Conservation (phyloP, 73 alveolate species). For the Tetrahymena malaccensis region DNA sequence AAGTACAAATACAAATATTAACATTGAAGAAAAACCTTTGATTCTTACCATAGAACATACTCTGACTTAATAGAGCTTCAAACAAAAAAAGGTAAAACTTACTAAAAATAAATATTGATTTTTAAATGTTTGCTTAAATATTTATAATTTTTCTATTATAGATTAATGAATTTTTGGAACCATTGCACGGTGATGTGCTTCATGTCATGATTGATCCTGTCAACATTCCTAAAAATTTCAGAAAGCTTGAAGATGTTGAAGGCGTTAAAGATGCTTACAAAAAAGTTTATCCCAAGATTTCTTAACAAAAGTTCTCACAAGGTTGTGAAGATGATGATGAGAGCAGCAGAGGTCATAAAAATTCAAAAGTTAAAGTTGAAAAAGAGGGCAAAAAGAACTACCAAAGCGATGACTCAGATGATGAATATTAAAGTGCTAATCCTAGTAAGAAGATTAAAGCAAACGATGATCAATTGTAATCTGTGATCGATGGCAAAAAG, state of each 20-base stretch:
- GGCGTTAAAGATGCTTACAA: neutral
- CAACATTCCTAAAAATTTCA: conserved; percentile 25
- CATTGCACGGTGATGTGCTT: conserved; percentile 13
- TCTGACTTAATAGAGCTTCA: neutral
- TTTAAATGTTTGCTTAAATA: too few relatives aligned
- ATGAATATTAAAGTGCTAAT: neutral
- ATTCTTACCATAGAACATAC: conserved; percentile 12
- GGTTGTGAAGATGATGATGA: neutral
- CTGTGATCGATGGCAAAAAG: neutral
- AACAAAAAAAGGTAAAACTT: neutral
- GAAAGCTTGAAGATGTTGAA: neutral
- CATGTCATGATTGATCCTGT: conserved; percentile 34
- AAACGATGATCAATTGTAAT: neutral
- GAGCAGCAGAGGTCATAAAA: neutral
- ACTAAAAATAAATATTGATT: too few relatives aligned
- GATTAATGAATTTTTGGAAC: conserved; percentile 28
- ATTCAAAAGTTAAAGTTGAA: neutral
- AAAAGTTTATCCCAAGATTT: neutral
- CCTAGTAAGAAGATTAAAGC: neutral
- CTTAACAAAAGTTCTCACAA: neutral
- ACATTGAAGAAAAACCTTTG: conserved; percentile 10
- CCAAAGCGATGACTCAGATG: neutral
- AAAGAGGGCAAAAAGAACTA: neutral
- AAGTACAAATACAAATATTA: neutral
- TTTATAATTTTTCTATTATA: too few relatives aligned